These are phyloP conservation scores for Macrophomina phaseolina DNA, from an alignment of 2,329 filamentous ascomycete genomes.

Conservation along the genomic window DNA sequence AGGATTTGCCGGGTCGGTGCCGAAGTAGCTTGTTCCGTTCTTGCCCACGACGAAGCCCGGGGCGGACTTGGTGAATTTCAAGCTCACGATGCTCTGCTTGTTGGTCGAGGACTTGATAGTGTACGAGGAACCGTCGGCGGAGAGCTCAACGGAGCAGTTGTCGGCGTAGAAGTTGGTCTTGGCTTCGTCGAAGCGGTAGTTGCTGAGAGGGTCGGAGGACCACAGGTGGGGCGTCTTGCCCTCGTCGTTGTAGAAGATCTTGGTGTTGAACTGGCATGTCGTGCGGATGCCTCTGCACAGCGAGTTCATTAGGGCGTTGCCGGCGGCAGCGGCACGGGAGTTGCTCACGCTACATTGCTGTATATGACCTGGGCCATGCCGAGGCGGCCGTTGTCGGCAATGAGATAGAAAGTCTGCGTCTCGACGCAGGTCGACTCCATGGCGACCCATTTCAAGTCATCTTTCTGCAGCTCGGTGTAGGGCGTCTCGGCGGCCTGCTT, in stretches of 20 bases:
- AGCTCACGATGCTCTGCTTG: constrained; percentile 78
- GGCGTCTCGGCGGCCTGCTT: constrained; percentile 78
- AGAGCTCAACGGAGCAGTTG: constrained; percentile 82
- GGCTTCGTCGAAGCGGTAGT: constrained; percentile 84
- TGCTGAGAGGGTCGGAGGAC: constrained; percentile 78
- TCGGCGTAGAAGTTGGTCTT: constrained; percentile 85
- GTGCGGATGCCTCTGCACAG: constrained; percentile 78
- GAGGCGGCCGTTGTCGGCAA: constrained; percentile 75
- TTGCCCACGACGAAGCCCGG: constrained; percentile 86
- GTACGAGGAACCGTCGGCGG: constrained; percentile 81
- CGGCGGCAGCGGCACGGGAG: constrained; percentile 3
- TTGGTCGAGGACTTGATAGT: constrained; percentile 91
- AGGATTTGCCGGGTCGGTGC: constrained; percentile 81
- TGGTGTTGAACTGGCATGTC: constrained; percentile 92
- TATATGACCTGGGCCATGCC: constrained; percentile 92
- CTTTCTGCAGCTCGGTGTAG: constrained; percentile 77
- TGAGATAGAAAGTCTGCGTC: constrained; percentile 93
- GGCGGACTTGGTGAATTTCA: constrained; percentile 76
- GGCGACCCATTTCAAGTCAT: constrained; percentile 81
- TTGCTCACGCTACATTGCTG: constrained; percentile 88
- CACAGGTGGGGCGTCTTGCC: constrained; percentile 76
- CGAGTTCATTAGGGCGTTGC: constrained; percentile 24
- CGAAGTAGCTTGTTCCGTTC: constrained; percentile 82
- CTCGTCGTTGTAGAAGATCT: constrained; percentile 80
- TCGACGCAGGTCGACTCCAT: constrained; percentile 89